phyloP scores from a whole-genome alignment of 331 rosid species.

The Stylosanthes scabra region DNA sequence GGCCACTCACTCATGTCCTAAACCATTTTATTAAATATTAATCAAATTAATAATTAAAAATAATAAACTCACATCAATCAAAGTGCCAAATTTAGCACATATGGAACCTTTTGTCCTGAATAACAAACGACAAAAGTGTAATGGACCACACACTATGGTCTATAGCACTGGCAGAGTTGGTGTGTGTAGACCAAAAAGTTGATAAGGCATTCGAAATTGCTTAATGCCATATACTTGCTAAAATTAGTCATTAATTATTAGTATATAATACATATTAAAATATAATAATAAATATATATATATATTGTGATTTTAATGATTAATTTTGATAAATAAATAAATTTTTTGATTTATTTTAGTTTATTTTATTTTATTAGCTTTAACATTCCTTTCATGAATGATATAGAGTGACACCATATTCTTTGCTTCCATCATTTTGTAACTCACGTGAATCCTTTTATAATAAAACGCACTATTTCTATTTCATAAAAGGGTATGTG shows the following conservation, averaged over 20 bases:
- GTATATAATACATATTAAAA: too few relatives aligned
- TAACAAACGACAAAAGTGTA: conserved; percentile 25
- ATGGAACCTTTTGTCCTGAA: neutral
- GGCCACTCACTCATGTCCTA: conserved; percentile 86
- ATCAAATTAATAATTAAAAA: neutral
- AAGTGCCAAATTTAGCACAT: conserved; percentile 35
- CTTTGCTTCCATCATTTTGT: conserved; percentile 26
- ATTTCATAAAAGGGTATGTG: neutral
- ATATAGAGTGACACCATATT: conserved; percentile 35
- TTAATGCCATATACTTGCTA: too few relatives aligned
- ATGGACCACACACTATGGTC: conserved; percentile 40
- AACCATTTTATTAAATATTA: conserved; percentile 20
- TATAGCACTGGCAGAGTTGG: conserved; percentile 20
- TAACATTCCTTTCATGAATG: conserved; percentile 13
- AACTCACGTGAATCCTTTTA: conserved; percentile 40
- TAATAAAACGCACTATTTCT: neutral
- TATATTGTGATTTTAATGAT: too few relatives aligned
- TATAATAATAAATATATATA: too few relatives aligned
- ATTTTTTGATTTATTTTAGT: too few relatives aligned
- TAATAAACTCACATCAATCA: conserved; percentile 19
- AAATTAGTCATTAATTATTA: too few relatives aligned
- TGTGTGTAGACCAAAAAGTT: conserved; percentile 34
- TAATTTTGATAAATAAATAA: too few relatives aligned
- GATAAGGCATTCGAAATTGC: too few relatives aligned
- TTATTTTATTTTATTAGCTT: neutral